Evolutionary conservation across 1,139 yeast genomes (phyloP), one percentile per base, ranked within the genome.

Genomic region (Geotrichum fermentans): DNA sequence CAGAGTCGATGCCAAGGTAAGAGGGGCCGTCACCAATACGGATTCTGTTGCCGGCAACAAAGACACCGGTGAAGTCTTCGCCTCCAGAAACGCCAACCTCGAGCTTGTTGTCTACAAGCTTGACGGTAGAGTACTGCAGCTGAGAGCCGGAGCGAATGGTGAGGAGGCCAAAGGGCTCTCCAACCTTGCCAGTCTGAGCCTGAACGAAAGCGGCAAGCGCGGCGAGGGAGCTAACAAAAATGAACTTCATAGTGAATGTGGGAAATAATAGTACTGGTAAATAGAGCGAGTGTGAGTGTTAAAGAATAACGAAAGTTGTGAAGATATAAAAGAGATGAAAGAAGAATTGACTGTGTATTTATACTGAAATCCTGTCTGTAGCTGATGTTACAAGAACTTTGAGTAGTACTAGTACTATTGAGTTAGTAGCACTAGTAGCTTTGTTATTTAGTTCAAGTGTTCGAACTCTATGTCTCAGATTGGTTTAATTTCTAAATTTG

Each of bases 141-240:
- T 11, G 7, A 14, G 47, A 32, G 13, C 43, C 43, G 22, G 47
- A 38, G 29, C 33, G 38, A n/a, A 32, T 44, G 43, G 43, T n/a
- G 11, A 44, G 16, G 1, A 44, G 33, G 11, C 47, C 47, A 38
- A 44, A 44, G 22, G 38, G 43, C n/a, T 26, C 37, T 30, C 39
- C 43, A 11, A 29, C 32, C 28, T 24, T 24, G 28, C 28, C 28
- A 10, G 10, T 6, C 8, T 24, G 28, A 10, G 6, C 28, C 11
- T 16, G 14, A 7, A 24, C 13, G 22, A 18, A 33, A 6, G 36
- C 41, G 16, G 21, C 16, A n/a, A 43, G 10, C 26, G 38, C 26
- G 20, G 38, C 39, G n/a, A 44, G 8, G 29, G 34, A 10, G 21
- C 34, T 24, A 33, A 38, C 8, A 18, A n/a, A 20, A 21, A 14